phyloP scores from a whole-genome alignment of 352 stramenopile species.

The Phytopythium sindhum region DNA sequence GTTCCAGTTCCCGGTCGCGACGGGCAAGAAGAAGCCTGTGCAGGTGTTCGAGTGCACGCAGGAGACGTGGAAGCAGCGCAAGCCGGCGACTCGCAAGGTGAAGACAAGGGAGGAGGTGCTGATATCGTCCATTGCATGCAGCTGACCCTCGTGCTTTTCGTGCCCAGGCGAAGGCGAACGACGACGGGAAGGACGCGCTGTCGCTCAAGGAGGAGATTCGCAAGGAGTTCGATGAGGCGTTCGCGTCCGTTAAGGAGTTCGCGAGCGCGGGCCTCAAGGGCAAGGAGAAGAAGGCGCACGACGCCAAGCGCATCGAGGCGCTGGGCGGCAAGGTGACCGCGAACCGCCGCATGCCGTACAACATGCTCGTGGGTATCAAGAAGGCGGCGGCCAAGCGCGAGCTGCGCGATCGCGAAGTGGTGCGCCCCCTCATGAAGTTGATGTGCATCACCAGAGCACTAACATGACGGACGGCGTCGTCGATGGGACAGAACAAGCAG shows the following conservation, averaged over 20 bases:
- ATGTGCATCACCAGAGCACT: not conserved
- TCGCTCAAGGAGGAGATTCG: slow-evolving; percentile 63
- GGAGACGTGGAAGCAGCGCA: slow-evolving; percentile 67
- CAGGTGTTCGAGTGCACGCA: slow-evolving; percentile 74
- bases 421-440: slow-evolving; percentile 14
- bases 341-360: slow-evolving; percentile 61
- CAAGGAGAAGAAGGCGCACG: slow-evolving; percentile 76
- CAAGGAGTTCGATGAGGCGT: slow-evolving; percentile 74
- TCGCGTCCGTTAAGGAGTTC: slow-evolving; percentile 73
- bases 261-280: slow-evolving; percentile 39
- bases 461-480: not conserved
- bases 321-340: slow-evolving; percentile 61
- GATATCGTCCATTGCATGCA: too few relatives aligned
- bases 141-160: not conserved
- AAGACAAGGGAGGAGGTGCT: too few relatives aligned
- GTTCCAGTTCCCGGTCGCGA: slow-evolving; percentile 74
- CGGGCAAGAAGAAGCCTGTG: slow-evolving; percentile 72
- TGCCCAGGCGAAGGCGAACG: slow-evolving; percentile 16
- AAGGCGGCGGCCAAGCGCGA: slow-evolving; percentile 56
- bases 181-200: slow-evolving; percentile 35
- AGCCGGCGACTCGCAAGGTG: slow-evolving; percentile 26
- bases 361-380: slow-evolving; percentile 70
- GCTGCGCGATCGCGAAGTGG: slow-evolving; percentile 52
- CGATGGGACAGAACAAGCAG: slow-evolving; percentile 49
- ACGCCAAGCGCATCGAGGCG: slow-evolving; percentile 69